Conservation (phyloP, 1,284 basidiomycete genomes). For the Athelia psychrophila region DNA sequence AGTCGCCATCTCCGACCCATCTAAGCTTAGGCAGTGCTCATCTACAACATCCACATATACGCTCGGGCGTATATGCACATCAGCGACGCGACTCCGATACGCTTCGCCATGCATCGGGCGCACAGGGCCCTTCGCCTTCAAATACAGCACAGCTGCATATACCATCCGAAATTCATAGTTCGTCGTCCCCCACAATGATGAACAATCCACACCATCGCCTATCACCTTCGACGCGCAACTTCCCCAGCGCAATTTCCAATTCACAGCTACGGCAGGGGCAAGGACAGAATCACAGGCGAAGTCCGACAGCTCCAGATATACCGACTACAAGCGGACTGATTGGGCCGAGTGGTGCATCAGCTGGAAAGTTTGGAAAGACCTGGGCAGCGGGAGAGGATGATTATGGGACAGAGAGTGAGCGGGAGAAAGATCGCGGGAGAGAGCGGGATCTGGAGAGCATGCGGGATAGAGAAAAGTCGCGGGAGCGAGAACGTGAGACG, state of each 20-base stretch:
- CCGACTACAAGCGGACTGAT: conserved; percentile 41
- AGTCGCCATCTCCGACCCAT: conserved; percentile 56
- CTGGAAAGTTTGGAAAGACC: conserved; percentile 35
- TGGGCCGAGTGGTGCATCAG: conserved; percentile 11
- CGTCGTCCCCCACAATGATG: conserved; percentile 38
- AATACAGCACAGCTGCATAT: conserved; percentile 11
- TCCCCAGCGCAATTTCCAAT: conserved; percentile 28
- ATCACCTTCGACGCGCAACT: conserved; percentile 17
- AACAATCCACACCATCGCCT: conserved; percentile 27
- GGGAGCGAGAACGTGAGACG: conserved; percentile 21
- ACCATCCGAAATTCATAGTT: conserved; percentile 6
- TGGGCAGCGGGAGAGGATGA: conserved; percentile 48
- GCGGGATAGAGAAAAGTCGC: conserved; percentile 27
- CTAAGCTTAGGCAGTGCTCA: conserved; percentile 23
- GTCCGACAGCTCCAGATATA: conserved; percentile 63
- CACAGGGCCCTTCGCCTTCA: conserved; percentile 20
- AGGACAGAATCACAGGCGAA: conserved; percentile 27
- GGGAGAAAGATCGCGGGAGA: conserved; percentile 28
- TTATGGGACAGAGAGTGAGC: conserved; percentile 27
- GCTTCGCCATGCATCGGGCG: conserved; percentile 40
- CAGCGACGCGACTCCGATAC: conserved; percentile 74
- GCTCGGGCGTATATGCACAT: conserved; percentile 33
- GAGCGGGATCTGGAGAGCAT: conserved; percentile 25
- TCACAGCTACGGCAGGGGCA: background rate
- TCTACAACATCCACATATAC: conserved; percentile 24